Conservation (phyloP, 2,329 filamentous ascomycete genomes). For the Arthrobotrys musiformis region DNA sequence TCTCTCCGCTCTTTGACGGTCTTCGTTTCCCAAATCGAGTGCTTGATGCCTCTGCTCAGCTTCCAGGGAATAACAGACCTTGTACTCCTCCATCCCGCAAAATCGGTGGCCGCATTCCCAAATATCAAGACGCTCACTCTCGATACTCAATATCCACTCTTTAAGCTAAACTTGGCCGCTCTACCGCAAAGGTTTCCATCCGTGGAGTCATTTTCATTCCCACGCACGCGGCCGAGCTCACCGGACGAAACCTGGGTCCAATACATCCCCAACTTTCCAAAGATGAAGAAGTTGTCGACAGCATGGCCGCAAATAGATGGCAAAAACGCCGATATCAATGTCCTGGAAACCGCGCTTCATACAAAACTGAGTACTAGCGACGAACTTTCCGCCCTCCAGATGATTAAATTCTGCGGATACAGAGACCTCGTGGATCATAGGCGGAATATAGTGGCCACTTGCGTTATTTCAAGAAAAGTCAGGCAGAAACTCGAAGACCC, state of each 20-base stretch:
- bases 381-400: not conserved
- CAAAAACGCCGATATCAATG: not conserved
- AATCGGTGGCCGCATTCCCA: not conserved
- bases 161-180: not conserved
- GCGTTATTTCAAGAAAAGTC: not conserved
- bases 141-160: not conserved
- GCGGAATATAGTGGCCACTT: not conserved
- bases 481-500: not conserved
- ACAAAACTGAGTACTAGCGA: not conserved
- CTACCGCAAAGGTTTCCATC: not conserved
- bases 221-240: not conserved
- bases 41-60: not conserved
- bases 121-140: constrained; percentile 1
- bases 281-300: not conserved
- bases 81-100: not conserved
- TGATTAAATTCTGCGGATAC: not conserved
- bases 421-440: not conserved
- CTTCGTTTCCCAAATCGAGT: not conserved
- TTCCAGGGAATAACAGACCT: not conserved
- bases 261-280: not conserved
- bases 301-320: not conserved
- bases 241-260: not conserved
- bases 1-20: not conserved
- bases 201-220: not conserved
- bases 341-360: not conserved